Evolutionary conservation across 2,329 filamentous ascomycete species (phyloP).

Genomic region (Aschersonia sp.): DNA sequence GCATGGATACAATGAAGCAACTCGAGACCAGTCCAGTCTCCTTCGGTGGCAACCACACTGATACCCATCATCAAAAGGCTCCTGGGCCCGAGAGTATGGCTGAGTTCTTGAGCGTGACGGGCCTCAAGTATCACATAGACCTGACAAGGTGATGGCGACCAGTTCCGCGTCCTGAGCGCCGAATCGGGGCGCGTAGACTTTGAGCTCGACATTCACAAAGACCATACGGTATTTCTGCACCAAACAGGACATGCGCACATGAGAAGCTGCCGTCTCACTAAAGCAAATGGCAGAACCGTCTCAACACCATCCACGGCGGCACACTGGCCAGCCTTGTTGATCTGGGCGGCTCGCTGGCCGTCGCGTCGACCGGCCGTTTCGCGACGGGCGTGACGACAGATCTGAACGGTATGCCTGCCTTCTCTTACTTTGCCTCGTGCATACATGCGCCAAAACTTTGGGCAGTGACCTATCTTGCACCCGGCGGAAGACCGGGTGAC

Average conservation of each 20-base stretch:
- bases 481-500: constrained; percentile 43
- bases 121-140: neutral
- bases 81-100: constrained; percentile 13
- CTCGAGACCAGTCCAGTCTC: neutral
- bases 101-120: too few relatives aligned
- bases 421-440: neutral
- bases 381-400: constrained; percentile 52
- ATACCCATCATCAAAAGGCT: constrained; percentile 8
- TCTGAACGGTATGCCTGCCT: constrained; percentile 33
- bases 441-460: neutral
- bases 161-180: constrained; percentile 56
- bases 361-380: constrained; percentile 49
- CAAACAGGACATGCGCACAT: neutral
- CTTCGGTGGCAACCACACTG: neutral
- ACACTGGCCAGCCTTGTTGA: constrained; percentile 66
- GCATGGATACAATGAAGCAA: neutral
- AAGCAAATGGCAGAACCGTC: constrained; percentile 43
- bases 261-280: neutral
- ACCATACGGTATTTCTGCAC: constrained; percentile 47
- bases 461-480: constrained; percentile 47
- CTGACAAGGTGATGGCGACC: neutral
- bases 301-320: constrained; percentile 64
- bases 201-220: constrained; percentile 58
- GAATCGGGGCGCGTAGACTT: constrained; percentile 57
- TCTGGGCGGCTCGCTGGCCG: constrained; percentile 48